These are phyloP conservation scores for Stropharia rugosoannulata DNA, from an alignment of 768 basidiomycete species.

Conservation along the genomic window DNA sequence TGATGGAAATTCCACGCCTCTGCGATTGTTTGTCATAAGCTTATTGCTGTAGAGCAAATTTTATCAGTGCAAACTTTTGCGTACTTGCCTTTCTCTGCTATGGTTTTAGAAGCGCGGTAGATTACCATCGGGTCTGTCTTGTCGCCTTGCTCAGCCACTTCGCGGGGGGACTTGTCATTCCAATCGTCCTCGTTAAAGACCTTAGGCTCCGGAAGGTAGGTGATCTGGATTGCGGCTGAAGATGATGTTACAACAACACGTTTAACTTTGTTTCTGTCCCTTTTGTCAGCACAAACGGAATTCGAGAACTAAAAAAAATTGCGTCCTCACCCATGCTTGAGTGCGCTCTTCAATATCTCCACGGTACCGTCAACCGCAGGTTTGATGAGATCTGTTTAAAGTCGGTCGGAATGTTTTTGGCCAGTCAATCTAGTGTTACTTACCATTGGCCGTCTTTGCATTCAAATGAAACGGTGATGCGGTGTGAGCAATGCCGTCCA, in stretches of 20 bases:
- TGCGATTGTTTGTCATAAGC: neutral
- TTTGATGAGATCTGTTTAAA: conserved; percentile 49
- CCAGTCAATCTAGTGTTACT: neutral
- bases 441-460: conserved; percentile 40
- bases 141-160: conserved; percentile 47
- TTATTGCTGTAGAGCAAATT: neutral
- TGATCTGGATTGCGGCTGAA: conserved; percentile 41
- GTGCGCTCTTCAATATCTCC: conserved; percentile 56
- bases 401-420: neutral
- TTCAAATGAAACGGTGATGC: conserved; percentile 60
- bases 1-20: conserved; percentile 40
- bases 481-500: conserved; percentile 70
- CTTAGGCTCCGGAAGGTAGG: conserved; percentile 18
- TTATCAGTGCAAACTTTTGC: neutral
- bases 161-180: conserved; percentile 50
- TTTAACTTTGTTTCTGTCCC: conserved; percentile 46
- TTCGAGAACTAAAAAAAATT: neutral
- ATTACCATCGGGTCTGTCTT: conserved; percentile 37
- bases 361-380: conserved; percentile 76
- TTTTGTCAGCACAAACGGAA: neutral
- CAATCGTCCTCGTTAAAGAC: conserved; percentile 55
- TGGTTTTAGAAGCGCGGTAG: conserved; percentile 63
- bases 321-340: conserved; percentile 46
- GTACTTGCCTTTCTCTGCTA: conserved; percentile 56
- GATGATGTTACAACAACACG: conserved; percentile 73